Percentiles rank a stretch among this genome's conserved stretches.
Conservation (phyloP, 495 filamentous ascomycete species). For the Geopyxis carbonaria region DNA sequence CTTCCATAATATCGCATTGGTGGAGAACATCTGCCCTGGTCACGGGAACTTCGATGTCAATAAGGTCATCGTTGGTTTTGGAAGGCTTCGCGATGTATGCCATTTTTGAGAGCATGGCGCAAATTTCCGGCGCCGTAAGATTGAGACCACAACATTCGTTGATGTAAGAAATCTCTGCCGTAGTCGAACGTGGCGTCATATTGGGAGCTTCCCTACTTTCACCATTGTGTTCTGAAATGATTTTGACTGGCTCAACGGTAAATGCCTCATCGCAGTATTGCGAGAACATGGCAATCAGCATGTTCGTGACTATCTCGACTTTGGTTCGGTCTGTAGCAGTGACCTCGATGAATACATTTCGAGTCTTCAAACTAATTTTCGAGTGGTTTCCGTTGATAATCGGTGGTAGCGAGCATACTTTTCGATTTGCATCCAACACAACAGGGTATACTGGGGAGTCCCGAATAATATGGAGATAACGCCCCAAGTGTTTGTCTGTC, state of each 20-base stretch:
- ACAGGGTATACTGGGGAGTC: slow-evolving; percentile 94
- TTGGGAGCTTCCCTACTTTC: slow-evolving; percentile 65
- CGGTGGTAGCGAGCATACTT: slow-evolving; percentile 82
- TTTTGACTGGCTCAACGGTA: slow-evolving; percentile 82
- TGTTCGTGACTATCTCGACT: slow-evolving; percentile 84
- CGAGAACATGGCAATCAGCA: slow-evolving; percentile 94
- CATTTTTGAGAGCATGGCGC: slow-evolving; percentile 70
- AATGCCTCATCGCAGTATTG: slow-evolving; percentile 75
- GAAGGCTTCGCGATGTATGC: slow-evolving; percentile 62
- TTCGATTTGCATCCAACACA: slow-evolving; percentile 74
- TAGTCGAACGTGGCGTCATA: slow-evolving; percentile 52
- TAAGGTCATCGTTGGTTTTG: slow-evolving; percentile 38
- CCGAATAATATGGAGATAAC: slow-evolving; percentile 76
- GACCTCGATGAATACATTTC: slow-evolving; percentile 89
- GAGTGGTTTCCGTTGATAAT: slow-evolving; percentile 97
- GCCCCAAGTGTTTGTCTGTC: slow-evolving; percentile 66
- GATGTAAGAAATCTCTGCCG: slow-evolving; percentile 79
- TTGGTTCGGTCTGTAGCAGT: slow-evolving; percentile 96
- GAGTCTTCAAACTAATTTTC: slow-evolving; percentile 80
- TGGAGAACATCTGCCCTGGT: slow-evolving; percentile 91
- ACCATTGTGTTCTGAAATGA: slow-evolving; percentile 78
- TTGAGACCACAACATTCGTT: slow-evolving; percentile 76
- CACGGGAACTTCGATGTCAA: slow-evolving; percentile 68
- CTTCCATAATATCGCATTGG: slow-evolving; percentile 97
- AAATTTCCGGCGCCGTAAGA: slow-evolving; percentile 52